Evolutionary conservation across 768 basidiomycete species (phyloP).

Genomic region (Russula virescens): DNA sequence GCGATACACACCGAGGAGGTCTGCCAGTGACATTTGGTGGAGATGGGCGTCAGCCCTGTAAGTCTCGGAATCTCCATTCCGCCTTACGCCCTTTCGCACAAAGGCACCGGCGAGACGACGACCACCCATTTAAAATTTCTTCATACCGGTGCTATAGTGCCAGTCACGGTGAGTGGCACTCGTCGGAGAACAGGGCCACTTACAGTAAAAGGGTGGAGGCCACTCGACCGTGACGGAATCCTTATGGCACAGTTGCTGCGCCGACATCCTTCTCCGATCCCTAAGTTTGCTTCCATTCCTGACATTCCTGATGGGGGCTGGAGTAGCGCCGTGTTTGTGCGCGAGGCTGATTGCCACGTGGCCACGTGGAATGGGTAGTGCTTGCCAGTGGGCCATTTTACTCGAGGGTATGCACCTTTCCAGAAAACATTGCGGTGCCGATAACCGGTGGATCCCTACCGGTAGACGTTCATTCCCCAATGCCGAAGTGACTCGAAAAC

Average conservation of each 20-base stretch:
- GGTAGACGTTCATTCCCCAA: not conserved
- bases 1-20: slow-evolving; percentile 15
- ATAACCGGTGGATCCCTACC: slow-evolving; percentile 7
- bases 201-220: not conserved
- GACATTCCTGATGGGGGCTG: not conserved
- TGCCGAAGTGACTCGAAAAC: not conserved
- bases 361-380: not conserved
- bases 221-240: not conserved
- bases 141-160: not conserved
- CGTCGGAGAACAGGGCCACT: too few relatives aligned
- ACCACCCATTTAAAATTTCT: not conserved
- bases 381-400: not conserved
- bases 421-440: not conserved
- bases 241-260: not conserved
- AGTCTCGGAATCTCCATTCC: not conserved
- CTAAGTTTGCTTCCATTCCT: slow-evolving; percentile 1
- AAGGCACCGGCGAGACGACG: not conserved
- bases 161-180: not conserved
- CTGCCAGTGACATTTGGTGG: slow-evolving; percentile 6
- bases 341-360: slow-evolving; percentile 3
- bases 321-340: not conserved
- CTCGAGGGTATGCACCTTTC: slow-evolving; percentile 3
- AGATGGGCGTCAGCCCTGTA: slow-evolving; percentile 16
- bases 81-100: not conserved
- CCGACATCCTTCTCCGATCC: not conserved